phyloP scores from a whole-genome alignment of 2,329 filamentous ascomycete genomes.

The Alternaria sp. region DNA sequence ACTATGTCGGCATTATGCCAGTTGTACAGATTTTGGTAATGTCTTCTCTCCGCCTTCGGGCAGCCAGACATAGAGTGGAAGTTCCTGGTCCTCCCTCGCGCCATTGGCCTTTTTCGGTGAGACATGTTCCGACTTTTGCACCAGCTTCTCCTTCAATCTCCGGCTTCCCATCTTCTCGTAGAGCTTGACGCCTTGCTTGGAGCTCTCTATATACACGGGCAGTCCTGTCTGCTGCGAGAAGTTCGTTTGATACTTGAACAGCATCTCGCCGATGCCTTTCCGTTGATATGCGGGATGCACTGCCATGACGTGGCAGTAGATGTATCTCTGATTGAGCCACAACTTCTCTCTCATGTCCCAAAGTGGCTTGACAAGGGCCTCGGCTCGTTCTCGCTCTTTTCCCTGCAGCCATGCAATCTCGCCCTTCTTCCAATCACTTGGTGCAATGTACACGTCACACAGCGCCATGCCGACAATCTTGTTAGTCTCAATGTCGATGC shows the following conservation, averaged over 20 bases:
- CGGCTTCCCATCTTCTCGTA: slow-evolving; percentile 60
- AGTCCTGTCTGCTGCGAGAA: slow-evolving; percentile 49
- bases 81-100: slow-evolving; percentile 17
- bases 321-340: slow-evolving; percentile 34
- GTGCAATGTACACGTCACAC: slow-evolving; percentile 55
- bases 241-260: slow-evolving; percentile 54
- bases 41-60: slow-evolving; percentile 18
- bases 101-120: slow-evolving; percentile 28
- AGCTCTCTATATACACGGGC: slow-evolving; percentile 61
- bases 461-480: slow-evolving; percentile 60
- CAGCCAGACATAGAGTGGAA: slow-evolving; percentile 31
- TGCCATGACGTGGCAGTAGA: slow-evolving; percentile 55
- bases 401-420: slow-evolving; percentile 60
- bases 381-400: slow-evolving; percentile 55
- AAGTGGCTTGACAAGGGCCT: slow-evolving; percentile 55
- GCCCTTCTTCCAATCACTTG: slow-evolving; percentile 56
- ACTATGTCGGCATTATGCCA: slow-evolving; percentile 14
- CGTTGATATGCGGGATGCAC: slow-evolving; percentile 57
- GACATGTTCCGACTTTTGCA: slow-evolving; percentile 51
- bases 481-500: slow-evolving; percentile 56
- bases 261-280: slow-evolving; percentile 54
- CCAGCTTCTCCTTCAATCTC: slow-evolving; percentile 52
- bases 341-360: slow-evolving; percentile 35
- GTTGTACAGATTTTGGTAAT: slow-evolving; percentile 26
- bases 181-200: slow-evolving; percentile 53